These are phyloP conservation scores for Cryomyces antarcticus DNA, from an alignment of 495 filamentous ascomycete species.

Conservation along the genomic window DNA sequence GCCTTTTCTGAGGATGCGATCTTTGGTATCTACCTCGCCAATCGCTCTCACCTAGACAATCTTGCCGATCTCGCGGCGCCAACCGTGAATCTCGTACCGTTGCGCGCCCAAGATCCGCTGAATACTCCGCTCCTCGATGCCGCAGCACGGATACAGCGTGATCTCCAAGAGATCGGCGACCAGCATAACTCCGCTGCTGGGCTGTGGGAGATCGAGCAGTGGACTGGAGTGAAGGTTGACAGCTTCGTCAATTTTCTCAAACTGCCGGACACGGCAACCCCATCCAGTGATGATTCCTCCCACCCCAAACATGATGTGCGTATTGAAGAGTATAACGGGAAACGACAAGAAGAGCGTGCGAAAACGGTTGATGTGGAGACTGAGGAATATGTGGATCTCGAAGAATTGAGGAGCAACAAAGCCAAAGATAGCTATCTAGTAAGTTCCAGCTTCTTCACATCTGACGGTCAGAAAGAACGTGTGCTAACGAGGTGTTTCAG, in stretches of 20 bases:
- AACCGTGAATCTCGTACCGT: conserved; percentile 32
- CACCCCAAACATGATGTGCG: not conserved
- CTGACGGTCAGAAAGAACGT: not conserved
- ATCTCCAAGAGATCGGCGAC: conserved; percentile 23
- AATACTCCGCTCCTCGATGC: conserved; percentile 13
- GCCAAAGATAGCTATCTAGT: conserved; percentile 18
- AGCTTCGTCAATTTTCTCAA: conserved; percentile 37
- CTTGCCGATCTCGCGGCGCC: conserved; percentile 21
- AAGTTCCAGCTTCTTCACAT: conserved; percentile 2
- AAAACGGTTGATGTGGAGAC: not conserved
- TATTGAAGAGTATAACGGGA: conserved; percentile 3
- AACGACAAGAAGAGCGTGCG: conserved; percentile 1
- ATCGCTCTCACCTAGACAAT: conserved; percentile 25
- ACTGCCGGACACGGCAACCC: conserved; percentile 11
- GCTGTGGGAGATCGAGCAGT: conserved; percentile 23
- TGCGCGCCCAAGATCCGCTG: conserved; percentile 18
- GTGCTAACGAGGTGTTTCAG: conserved; percentile 15
- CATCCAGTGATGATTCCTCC: not conserved
- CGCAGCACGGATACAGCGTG: conserved; percentile 25
- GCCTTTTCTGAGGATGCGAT: conserved; percentile 17
- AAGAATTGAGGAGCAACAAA: conserved; percentile 6
- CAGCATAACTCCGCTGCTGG: conserved; percentile 19
- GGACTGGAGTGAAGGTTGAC: conserved; percentile 27
- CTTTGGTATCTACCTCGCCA: conserved; percentile 34
- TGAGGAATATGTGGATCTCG: conserved; percentile 5